Conservation (phyloP, 139 green algal species). For the Gonium pectorale region DNA sequence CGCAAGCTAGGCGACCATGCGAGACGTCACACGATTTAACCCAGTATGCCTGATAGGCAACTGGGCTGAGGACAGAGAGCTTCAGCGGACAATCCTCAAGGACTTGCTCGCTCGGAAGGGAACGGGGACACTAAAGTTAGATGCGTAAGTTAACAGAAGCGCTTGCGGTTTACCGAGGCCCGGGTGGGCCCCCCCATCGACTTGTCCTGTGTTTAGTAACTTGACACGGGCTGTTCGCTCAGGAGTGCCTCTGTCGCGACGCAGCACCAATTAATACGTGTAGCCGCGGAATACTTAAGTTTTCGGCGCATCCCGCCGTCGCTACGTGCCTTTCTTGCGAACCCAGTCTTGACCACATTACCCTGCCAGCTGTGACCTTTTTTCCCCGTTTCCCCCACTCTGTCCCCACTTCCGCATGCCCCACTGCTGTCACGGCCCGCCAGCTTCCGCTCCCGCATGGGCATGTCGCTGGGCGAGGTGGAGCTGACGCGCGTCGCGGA, state of each 20-base stretch:
- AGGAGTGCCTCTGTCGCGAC: too few species aligned
- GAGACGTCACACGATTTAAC: conserved; percentile 46
- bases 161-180: too few species aligned
- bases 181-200: too few species aligned
- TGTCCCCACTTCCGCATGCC: background rate
- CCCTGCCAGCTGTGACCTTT: too few species aligned
- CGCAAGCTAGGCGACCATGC: background rate
- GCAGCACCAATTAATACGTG: too few species aligned
- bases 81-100: conserved; percentile 63
- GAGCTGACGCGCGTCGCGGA: conserved; percentile 62
- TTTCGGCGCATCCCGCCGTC: too few species aligned
- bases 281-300: too few species aligned
- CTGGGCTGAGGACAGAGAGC: conserved; percentile 75
- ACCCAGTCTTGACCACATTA: too few species aligned
- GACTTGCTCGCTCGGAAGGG: conserved; percentile 61
- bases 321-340: too few species aligned
- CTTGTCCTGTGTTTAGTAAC: too few species aligned
- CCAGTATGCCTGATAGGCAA: conserved; percentile 67
- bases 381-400: background rate
- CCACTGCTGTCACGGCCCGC: background rate
- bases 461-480: conserved; percentile 50
- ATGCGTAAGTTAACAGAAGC: conserved; percentile 57
- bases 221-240: too few species aligned
- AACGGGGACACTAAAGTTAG: conserved; percentile 58
- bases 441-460: conserved; percentile 67